phyloP scores from a whole-genome alignment of 768 basidiomycete species.

The Suillus luteus region DNA sequence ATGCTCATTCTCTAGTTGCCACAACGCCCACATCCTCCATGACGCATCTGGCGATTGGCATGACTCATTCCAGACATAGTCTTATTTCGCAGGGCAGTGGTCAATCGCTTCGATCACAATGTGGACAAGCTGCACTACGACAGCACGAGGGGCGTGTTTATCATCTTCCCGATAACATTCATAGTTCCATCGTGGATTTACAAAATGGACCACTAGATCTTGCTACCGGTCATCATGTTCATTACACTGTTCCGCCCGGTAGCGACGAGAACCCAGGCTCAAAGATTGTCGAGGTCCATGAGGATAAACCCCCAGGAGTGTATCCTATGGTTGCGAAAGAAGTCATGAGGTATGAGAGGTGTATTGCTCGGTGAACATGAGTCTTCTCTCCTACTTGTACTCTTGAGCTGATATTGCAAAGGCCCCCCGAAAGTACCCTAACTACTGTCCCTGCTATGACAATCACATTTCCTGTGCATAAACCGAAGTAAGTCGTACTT shows the following conservation, averaged over 20 bases:
- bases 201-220: neutral
- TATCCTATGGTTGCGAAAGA: conserved; percentile 20
- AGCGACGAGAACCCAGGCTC: conserved; percentile 12
- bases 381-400: neutral
- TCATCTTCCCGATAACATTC: neutral
- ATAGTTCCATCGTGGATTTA: neutral
- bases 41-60: neutral
- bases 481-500: neutral
- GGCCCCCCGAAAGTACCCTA: neutral
- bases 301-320: conserved; percentile 12
- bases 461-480: neutral
- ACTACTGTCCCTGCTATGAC: neutral
- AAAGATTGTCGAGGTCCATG: neutral
- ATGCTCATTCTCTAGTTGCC: neutral
- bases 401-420: neutral
- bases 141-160: neutral
- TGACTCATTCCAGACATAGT: neutral
- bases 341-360: conserved; percentile 18
- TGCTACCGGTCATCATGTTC: neutral
- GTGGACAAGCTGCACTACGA: neutral
- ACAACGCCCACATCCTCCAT: neutral
- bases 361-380: neutral
- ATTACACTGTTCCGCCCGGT: conserved; percentile 8
- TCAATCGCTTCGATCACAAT: neutral
- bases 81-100: neutral